Evolutionary conservation across 2,329 filamentous ascomycete genomes (phyloP), one percentile per base, ranked within the genome.

Genomic region (Epichloe baconii): DNA sequence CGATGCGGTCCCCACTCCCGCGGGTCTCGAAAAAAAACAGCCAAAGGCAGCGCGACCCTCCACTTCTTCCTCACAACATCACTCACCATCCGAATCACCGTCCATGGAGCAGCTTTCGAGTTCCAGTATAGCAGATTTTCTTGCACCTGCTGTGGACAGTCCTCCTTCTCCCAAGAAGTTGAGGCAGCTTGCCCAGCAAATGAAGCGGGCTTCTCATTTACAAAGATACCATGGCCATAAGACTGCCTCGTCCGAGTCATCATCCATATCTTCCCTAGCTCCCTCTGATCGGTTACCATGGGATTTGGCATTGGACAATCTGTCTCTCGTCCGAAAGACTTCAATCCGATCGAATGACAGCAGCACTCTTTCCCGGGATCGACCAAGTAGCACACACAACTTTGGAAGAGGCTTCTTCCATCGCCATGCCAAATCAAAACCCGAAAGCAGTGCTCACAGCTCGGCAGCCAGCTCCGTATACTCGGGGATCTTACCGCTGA

Each of bases 371-470:
- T 69, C 72, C 17, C 70, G 71, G 55, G 78, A 81, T 35, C 71
- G 77, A 37, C 73, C 76, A 23, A 79, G 83, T 34, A 81, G 78
- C 56, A 66, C 79, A 14, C 78, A 81, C 58, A 71, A 77, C 26
- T 75, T 83, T 57, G 74, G 78, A 49, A 79, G 78, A 66, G 71
- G 71, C 38, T 69, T 84, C 35, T 83, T 84, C 58, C 73, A 73
- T 58, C 75, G 79, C 26, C 72, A 71, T 51, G 70, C 69, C 55
- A 68, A 62, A 52, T 63, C 73, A 26, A 79, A 73, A 56, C 74
- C 75, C 47, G 76, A 77, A 52, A 74, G 70, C 60, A 73, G 70
- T 56, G 68, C 72, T 47, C 69, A 71, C 49, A 71, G 65, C 60
- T 73, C 73, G 3, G 70, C 72, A 12, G 68, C 64, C 34, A 75